Evolutionary conservation across 108 stramenopile species (phyloP).

Genomic region (Cyclostephanos invisitatus): DNA sequence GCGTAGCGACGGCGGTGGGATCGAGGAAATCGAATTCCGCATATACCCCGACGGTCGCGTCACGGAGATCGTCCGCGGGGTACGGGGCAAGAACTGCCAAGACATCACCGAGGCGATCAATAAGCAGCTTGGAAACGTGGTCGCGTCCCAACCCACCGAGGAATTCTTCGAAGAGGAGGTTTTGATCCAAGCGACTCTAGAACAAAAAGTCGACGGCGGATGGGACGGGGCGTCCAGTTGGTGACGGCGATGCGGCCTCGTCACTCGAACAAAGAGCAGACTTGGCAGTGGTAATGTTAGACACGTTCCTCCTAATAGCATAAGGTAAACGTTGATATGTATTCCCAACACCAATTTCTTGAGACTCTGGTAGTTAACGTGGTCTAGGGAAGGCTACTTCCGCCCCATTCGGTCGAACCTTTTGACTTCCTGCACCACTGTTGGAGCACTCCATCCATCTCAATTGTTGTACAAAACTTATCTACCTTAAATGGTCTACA

Average conservation of each 20-base stretch:
- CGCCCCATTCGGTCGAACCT: too few relatives aligned
- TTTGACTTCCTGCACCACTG: too few relatives aligned
- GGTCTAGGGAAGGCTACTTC: too few relatives aligned
- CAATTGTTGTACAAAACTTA: neutral
- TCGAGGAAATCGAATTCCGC: constrained; percentile 81
- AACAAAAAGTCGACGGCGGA: constrained; percentile 38
- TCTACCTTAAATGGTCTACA: neutral
- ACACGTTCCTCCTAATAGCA: neutral
- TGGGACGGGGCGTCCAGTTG: constrained; percentile 51
- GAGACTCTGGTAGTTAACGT: too few relatives aligned
- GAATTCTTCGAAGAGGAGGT: constrained; percentile 83
- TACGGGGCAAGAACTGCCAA: constrained; percentile 77
- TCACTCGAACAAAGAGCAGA: neutral
- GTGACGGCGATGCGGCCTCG: constrained; percentile 19
- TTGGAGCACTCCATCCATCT: too few relatives aligned
- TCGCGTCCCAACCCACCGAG: constrained; percentile 70
- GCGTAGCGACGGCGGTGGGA: constrained; percentile 25
- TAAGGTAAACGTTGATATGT: too few relatives aligned
- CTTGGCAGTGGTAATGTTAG: neutral
- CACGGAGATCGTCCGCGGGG: constrained; percentile 79
- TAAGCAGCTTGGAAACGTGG: constrained; percentile 68
- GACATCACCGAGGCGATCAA: constrained; percentile 77
- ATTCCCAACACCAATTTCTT: too few relatives aligned
- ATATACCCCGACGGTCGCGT: constrained; percentile 86
- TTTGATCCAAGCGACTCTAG: constrained; percentile 57